phyloP scores from a whole-genome alignment of 305 asterid species.

The Lippia alba region DNA sequence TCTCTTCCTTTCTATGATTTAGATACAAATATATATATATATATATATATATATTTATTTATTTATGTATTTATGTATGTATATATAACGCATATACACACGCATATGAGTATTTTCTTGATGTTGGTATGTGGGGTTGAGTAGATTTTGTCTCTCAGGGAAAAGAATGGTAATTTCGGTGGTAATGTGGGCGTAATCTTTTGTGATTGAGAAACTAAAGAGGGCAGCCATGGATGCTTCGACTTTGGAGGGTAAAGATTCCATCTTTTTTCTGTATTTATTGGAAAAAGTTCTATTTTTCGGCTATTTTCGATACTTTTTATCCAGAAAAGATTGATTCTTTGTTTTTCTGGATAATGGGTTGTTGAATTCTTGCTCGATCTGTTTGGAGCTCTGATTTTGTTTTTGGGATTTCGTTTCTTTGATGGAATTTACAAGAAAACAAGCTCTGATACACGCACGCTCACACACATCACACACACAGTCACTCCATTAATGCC shows the following conservation, averaged over 20 bases:
- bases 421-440: conserved; percentile 29
- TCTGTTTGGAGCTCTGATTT: conserved; percentile 45
- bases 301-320: conserved; percentile 46
- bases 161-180: conserved; percentile 20
- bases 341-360: conserved; percentile 27
- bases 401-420: not conserved
- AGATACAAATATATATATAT: no score
- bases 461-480: conserved; percentile 30
- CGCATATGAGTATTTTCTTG: conserved; percentile 27
- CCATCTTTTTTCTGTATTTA: conserved; percentile 1
- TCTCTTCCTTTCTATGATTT: conserved; percentile 6
- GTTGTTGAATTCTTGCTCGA: conserved; percentile 41
- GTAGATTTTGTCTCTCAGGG: conserved; percentile 27
- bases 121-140: conserved; percentile 39
- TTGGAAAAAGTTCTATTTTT: conserved; percentile 3
- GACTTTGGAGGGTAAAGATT: conserved; percentile 54
- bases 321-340: conserved; percentile 32
- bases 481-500: conserved; percentile 40
- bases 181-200: conserved; percentile 41
- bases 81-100: not conserved
- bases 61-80: no score
- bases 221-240: conserved; percentile 46
- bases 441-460: conserved; percentile 33
- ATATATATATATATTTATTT: not conserved
- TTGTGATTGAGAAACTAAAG: conserved; percentile 20